These are phyloP conservation scores for Alternaria consortialis DNA, from an alignment of 2,329 filamentous ascomycete genomes.

Conservation along the genomic window DNA sequence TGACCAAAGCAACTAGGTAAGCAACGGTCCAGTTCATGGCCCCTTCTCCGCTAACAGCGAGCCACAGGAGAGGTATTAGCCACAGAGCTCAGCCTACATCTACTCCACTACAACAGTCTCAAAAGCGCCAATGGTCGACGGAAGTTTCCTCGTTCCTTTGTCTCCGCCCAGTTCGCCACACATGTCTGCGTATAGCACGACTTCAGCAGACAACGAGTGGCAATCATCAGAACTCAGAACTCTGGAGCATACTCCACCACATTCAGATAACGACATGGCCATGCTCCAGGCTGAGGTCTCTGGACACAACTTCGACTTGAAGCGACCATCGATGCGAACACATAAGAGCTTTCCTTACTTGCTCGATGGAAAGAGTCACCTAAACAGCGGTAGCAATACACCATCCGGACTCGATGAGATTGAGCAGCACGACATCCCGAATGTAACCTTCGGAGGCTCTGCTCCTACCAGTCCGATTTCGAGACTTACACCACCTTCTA, in stretches of 20 bases:
- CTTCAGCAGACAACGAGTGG: constrained; percentile 56
- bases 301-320: constrained; percentile 48
- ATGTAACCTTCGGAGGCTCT: constrained; percentile 53
- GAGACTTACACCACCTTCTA: constrained; percentile 56
- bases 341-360: constrained; percentile 57
- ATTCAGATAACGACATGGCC: constrained; percentile 51
- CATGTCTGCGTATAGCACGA: constrained; percentile 59
- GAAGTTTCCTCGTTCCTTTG: constrained; percentile 57
- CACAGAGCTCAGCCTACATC: constrained; percentile 29
- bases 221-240: constrained; percentile 51
- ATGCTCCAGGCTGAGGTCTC: constrained; percentile 49
- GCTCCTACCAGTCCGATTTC: constrained; percentile 58
- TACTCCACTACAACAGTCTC: constrained; percentile 26
- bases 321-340: constrained; percentile 53
- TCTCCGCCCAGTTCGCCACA: constrained; percentile 61
- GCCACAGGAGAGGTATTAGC: constrained; percentile 34
- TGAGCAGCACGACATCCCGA: constrained; percentile 46
- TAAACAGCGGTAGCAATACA: constrained; percentile 35
- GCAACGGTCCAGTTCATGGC: constrained; percentile 2
- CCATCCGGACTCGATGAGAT: constrained; percentile 48
- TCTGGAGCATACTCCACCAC: constrained; percentile 45
- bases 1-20: constrained; percentile 17
- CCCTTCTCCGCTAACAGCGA: constrained; percentile 32
- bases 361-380: constrained; percentile 48
- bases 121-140: constrained; percentile 55